Evolutionary conservation across 2,329 filamentous ascomycete species (phyloP).

Genomic region (Hymenoscyphus linearis): DNA sequence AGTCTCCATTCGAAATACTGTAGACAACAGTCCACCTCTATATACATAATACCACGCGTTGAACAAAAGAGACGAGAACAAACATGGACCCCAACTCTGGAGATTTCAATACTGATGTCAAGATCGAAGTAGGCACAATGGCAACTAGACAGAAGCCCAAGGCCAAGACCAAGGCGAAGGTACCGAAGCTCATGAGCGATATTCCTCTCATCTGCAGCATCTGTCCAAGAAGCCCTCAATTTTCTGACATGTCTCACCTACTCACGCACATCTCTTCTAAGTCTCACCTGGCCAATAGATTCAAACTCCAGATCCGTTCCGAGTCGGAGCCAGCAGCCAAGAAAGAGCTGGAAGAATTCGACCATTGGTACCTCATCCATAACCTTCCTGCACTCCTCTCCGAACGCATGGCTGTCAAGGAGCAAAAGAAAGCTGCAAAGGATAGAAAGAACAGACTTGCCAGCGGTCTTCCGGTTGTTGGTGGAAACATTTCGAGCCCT

Average conservation of each 20-base stretch:
- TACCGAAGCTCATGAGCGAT: slow-evolving; percentile 16
- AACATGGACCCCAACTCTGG: not conserved
- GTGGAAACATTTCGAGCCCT: slow-evolving; percentile 7
- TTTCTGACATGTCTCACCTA: slow-evolving; percentile 87
- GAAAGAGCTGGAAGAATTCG: slow-evolving; percentile 59
- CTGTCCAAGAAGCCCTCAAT: slow-evolving; percentile 72
- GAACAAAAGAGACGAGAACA: not conserved
- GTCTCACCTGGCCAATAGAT: slow-evolving; percentile 79
- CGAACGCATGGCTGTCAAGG: slow-evolving; percentile 72
- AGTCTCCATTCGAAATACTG: not conserved
- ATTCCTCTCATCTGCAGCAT: slow-evolving; percentile 76
- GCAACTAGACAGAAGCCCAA: not conserved
- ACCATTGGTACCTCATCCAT: slow-evolving; percentile 71
- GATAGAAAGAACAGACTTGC: slow-evolving; percentile 17
- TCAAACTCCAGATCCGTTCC: slow-evolving; percentile 71
- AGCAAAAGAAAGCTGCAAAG: slow-evolving; percentile 52
- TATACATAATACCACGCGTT: not conserved
- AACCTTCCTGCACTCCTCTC: slow-evolving; percentile 69
- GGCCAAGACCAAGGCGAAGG: slow-evolving; percentile 14
- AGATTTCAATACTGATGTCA: not conserved
- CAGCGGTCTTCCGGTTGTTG: not conserved
- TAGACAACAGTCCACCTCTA: not conserved
- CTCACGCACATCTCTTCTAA: slow-evolving; percentile 92
- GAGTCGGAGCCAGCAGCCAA: slow-evolving; percentile 62
- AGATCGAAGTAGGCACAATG: not conserved